A percentile compares a stretch with the other conserved stretches of the same genome.
Evolutionary conservation across 2,329 filamentous ascomycete genomes (phyloP).

Genomic region (Pleoardoris graminearum): DNA sequence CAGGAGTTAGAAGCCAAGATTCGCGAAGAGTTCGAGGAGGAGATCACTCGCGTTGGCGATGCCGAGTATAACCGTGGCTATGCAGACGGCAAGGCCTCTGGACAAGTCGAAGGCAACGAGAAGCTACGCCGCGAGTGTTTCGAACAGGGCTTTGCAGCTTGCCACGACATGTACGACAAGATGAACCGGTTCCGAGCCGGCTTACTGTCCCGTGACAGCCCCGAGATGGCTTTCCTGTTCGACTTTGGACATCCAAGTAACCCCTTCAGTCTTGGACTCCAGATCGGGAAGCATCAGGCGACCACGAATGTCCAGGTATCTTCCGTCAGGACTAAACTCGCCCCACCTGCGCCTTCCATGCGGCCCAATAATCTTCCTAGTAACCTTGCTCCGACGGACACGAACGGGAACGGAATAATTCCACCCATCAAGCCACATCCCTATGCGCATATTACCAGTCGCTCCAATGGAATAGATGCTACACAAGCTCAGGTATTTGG

Average conservation of each 20-base stretch:
- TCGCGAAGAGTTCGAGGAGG: not conserved
- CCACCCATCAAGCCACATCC: not conserved
- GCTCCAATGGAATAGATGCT: not conserved
- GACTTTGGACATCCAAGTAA: constrained; percentile 23
- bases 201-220: constrained; percentile 15
- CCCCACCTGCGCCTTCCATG: not conserved
- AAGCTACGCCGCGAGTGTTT: constrained; percentile 11
- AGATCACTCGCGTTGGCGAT: constrained; percentile 9
- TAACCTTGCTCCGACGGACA: not conserved
- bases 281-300: constrained; percentile 8
- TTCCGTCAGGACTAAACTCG: not conserved
- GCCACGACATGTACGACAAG: constrained; percentile 11
- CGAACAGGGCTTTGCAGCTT: constrained; percentile 25
- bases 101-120: not conserved
- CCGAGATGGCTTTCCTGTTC: constrained; percentile 24
- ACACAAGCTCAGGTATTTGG: not conserved
- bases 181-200: constrained; percentile 22
- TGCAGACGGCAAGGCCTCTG: constrained; percentile 8
- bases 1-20: constrained; percentile 14
- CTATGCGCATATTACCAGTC: not conserved
- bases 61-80: constrained; percentile 18
- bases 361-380: not conserved
- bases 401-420: not conserved
- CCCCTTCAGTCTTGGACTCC: constrained; percentile 16
- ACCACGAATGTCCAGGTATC: not conserved